These are phyloP conservation scores for Torulaspora maleeae DNA, from an alignment of 805 yeast genomes.

Conservation along the genomic window DNA sequence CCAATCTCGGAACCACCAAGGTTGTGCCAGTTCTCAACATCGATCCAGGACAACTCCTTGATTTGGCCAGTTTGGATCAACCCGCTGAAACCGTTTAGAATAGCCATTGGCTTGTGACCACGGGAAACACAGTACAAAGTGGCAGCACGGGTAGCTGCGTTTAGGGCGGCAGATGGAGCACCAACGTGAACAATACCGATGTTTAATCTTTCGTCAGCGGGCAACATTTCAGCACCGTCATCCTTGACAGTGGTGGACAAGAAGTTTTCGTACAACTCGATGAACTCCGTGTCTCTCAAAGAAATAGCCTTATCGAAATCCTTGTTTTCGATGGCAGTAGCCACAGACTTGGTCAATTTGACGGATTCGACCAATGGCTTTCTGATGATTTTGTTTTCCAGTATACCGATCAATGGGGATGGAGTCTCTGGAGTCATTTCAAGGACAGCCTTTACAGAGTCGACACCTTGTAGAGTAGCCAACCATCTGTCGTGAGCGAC, in stretches of 20 bases:
- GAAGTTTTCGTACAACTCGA: conserved; percentile 72
- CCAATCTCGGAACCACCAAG: conserved; percentile 96
- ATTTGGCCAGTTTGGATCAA: conserved; percentile 85
- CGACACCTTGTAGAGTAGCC: conserved; percentile 96
- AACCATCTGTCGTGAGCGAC: conserved; percentile 89
- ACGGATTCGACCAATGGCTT: conserved; percentile 89
- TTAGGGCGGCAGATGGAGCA: conserved; percentile 97
- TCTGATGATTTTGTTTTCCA: conserved; percentile 81
- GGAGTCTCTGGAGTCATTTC: conserved; percentile 86
- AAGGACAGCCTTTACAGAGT: conserved; percentile 90
- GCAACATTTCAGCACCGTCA: conserved; percentile 56
- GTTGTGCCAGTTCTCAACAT: conserved; percentile 83
- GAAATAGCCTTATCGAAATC: conserved; percentile 85
- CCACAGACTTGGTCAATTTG: conserved; percentile 79
- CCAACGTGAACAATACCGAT: conserved; percentile 90
- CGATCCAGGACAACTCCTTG: conserved; percentile 69
- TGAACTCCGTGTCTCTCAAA: conserved; percentile 82
- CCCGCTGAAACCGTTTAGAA: conserved; percentile 91
- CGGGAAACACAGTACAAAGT: conserved; percentile 80
- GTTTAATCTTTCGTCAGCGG: conserved; percentile 57
- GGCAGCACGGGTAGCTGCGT: conserved; percentile 87
- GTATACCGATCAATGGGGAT: conserved; percentile 88
- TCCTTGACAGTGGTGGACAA: conserved; percentile 63
- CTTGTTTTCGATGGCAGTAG: conserved; percentile 71
- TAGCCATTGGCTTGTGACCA: conserved; percentile 88